Conservation (phyloP, 768 basidiomycete genomes). For the Lentinula sp. region DNA sequence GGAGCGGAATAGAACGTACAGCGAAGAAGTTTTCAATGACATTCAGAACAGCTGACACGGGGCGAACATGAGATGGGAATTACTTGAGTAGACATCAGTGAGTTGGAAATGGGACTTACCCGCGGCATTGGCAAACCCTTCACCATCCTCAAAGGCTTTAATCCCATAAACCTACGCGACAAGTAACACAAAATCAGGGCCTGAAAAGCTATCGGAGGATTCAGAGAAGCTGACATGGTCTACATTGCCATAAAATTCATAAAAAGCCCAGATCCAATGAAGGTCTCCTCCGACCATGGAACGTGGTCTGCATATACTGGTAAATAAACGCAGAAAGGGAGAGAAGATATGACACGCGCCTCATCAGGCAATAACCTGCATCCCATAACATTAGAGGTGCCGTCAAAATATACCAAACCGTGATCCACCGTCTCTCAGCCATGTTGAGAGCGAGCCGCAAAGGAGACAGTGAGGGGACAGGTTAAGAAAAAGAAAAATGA, state of each 20-base stretch:
- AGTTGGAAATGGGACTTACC: conserved; percentile 49
- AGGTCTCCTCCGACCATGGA: conserved; percentile 65
- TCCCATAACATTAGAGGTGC: conserved; percentile 64
- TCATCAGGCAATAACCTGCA: conserved; percentile 73
- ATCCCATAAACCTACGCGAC: conserved; percentile 62
- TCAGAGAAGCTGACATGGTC: conserved; percentile 25
- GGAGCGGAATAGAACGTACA: neutral
- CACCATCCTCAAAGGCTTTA: conserved; percentile 51
- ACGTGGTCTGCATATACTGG: neutral
- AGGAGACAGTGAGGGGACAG: neutral
- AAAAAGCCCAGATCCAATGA: conserved; percentile 89
- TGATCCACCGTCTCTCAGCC: conserved; percentile 1
- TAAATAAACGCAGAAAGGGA: neutral
- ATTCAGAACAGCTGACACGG: conserved; percentile 62
- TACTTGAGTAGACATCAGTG: neutral
- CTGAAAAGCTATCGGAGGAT: neutral
- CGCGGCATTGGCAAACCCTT: conserved; percentile 79
- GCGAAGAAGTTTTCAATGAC: conserved; percentile 56
- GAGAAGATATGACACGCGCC: conserved; percentile 36
- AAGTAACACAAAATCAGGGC: conserved; percentile 22
- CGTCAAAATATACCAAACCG: conserved; percentile 9
- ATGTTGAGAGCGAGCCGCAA: neutral
- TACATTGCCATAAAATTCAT: conserved; percentile 70
- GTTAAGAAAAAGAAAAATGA: neutral
- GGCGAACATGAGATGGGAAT: neutral